Conservation (phyloP, 2,329 filamentous ascomycete genomes). For the Aspergillaceae sp. region DNA sequence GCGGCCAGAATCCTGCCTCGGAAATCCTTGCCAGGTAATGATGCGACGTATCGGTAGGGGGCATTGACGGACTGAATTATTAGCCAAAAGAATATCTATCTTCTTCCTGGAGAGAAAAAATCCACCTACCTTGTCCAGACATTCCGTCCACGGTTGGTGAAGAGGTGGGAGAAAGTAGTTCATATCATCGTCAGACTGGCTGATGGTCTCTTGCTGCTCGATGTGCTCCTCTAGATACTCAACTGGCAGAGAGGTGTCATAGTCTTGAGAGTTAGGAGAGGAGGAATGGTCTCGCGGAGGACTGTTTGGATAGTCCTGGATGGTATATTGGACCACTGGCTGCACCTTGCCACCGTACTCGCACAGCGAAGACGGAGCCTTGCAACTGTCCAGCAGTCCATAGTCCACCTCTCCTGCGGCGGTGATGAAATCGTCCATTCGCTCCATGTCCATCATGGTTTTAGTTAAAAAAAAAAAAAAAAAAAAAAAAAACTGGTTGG, state of each 20-base stretch:
- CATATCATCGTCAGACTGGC: neutral
- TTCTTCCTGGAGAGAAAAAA: neutral
- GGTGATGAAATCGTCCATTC: neutral
- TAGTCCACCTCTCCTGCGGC: neutral
- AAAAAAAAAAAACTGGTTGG: neutral
- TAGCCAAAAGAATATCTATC: neutral
- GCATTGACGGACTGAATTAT: neutral
- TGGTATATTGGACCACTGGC: neutral
- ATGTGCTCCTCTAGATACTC: neutral
- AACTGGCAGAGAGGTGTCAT: neutral
- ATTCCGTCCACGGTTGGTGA: neutral
- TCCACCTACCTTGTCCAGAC: neutral
- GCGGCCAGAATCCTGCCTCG: neutral
- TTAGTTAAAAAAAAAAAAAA: neutral
- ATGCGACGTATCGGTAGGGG: neutral
- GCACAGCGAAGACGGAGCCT: conserved; percentile 1
- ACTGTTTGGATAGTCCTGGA: neutral
- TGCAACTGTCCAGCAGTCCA: neutral
- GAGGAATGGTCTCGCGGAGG: neutral
- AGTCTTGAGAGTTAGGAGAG: neutral
- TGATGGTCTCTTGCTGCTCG: neutral
- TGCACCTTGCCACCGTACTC: conserved; percentile 1
- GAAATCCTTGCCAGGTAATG: neutral
- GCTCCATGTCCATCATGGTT: neutral
- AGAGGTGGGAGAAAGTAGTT: neutral